Conservation (phyloP, 2,329 filamentous ascomycete species). For the Fusarium sororula region DNA sequence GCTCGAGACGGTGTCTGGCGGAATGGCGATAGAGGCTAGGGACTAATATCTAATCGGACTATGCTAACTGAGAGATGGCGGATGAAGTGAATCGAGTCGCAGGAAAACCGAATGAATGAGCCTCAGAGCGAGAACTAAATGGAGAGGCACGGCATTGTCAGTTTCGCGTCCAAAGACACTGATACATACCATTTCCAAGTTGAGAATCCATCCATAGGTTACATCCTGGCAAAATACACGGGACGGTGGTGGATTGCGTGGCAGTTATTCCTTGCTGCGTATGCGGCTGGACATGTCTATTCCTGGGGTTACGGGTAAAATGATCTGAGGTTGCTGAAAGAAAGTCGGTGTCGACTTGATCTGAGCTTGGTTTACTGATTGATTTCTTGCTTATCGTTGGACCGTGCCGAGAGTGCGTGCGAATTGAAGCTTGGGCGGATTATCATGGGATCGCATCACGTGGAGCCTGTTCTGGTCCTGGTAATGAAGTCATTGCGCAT, state of each 20-base stretch:
- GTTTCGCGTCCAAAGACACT: conserved; percentile 14
- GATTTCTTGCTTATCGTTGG: conserved; percentile 1
- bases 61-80: conserved; percentile 21
- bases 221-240: background rate
- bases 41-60: conserved; percentile 19
- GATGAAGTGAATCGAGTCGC: background rate
- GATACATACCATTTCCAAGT: conserved; percentile 33
- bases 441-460: conserved; percentile 28
- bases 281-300: conserved; percentile 11
- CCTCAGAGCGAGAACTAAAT: conserved; percentile 8
- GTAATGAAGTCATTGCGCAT: conserved; percentile 24
- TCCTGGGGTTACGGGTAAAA: background rate
- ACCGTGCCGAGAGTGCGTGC: conserved; percentile 9
- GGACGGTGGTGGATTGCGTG: background rate
- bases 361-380: conserved; percentile 10
- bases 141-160: conserved; percentile 21
- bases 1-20: conserved; percentile 2
- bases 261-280: conserved; percentile 3
- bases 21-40: conserved; percentile 5
- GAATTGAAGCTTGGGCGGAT: background rate
- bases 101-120: background rate
- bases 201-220: background rate
- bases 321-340: conserved; percentile 15
- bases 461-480: conserved; percentile 26
- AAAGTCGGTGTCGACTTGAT: conserved; percentile 37